Evolutionary conservation across 73 alveolate genomes (phyloP).

Genomic region (Durusdinium trenchii): DNA sequence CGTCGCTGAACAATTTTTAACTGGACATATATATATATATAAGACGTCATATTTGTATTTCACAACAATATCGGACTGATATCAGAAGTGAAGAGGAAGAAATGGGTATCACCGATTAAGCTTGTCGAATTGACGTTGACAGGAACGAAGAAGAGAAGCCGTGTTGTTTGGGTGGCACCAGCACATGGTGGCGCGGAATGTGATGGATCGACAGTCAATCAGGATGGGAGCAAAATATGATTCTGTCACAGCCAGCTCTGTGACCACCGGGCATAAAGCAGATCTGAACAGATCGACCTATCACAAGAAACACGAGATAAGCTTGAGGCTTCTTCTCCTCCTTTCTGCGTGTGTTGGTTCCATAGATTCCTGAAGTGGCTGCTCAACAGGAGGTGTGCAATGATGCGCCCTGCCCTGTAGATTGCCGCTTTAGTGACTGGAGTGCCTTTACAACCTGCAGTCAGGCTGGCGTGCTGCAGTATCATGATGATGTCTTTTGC

Average conservation of each 20-base stretch:
- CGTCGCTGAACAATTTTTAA: too few species aligned
- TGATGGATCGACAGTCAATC: constrained; percentile 51
- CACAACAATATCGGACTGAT: too few species aligned
- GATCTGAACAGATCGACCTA: too few species aligned
- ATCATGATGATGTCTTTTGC: not conserved
- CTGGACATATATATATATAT: too few species aligned
- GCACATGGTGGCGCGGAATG: constrained; percentile 76
- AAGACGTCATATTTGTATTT: too few species aligned
- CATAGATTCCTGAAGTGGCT: not conserved
- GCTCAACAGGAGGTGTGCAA: constrained; percentile 49
- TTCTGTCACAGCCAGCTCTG: too few species aligned
- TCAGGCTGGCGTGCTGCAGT: not conserved
- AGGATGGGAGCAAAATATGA: not conserved
- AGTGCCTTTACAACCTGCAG: constrained; percentile 56
- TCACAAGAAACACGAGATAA: not conserved
- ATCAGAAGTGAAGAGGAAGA: too few species aligned
- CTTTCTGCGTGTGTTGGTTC: not conserved
- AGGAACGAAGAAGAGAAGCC: constrained; percentile 35
- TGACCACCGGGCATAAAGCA: too few species aligned
- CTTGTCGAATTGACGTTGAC: too few species aligned
- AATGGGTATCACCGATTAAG: too few species aligned
- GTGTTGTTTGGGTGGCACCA: constrained; percentile 60
- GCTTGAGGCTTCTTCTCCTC: not conserved
- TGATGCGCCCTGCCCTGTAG: constrained; percentile 72
- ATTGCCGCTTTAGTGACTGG: constrained; percentile 67